Percentiles rank a stretch among this genome's conserved stretches.
phyloP scores from a whole-genome alignment of 1,139 yeast genomes.

The Hemisphaericaspora lyxosophila region DNA sequence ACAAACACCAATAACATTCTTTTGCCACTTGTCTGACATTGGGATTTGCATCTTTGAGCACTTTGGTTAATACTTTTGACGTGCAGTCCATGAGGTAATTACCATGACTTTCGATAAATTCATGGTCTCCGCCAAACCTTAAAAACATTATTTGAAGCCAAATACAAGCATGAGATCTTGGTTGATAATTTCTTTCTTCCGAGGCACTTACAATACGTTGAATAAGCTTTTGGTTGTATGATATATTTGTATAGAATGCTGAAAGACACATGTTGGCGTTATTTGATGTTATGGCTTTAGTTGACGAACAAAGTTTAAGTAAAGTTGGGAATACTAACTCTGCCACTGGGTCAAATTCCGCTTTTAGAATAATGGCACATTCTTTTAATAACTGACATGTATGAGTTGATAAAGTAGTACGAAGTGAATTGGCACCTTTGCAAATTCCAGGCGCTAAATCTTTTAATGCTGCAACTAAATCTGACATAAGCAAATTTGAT shows the following conservation, averaged over 20 bases:
- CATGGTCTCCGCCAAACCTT: slow-evolving; percentile 28
- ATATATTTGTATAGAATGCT: slow-evolving; percentile 56
- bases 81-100: slow-evolving; percentile 45
- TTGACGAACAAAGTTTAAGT: slow-evolving; percentile 64
- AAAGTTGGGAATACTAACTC: slow-evolving; percentile 62
- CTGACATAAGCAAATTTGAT: slow-evolving; percentile 35
- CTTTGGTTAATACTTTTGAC: slow-evolving; percentile 54
- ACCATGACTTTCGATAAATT: slow-evolving; percentile 38
- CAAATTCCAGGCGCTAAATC: slow-evolving; percentile 58
- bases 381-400: slow-evolving; percentile 84
- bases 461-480: slow-evolving; percentile 44
- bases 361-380: slow-evolving; percentile 49
- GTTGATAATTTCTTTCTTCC: slow-evolving; percentile 67
- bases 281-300: slow-evolving; percentile 77
- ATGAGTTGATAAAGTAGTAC: slow-evolving; percentile 79
- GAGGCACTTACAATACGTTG: slow-evolving; percentile 53
- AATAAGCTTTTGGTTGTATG: slow-evolving; percentile 54
- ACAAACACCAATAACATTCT: slow-evolving; percentile 69
- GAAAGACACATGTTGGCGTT: slow-evolving; percentile 71
- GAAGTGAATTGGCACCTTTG: slow-evolving; percentile 68
- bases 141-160: slow-evolving; percentile 69
- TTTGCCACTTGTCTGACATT: slow-evolving; percentile 77
- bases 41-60: slow-evolving; percentile 79
- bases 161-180: slow-evolving; percentile 66
- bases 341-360: slow-evolving; percentile 56